A percentile compares a stretch with the other conserved stretches of the same genome.
These are phyloP conservation scores for Geranium incanum DNA, from an alignment of 441 rosid species.

Conservation along the genomic window DNA sequence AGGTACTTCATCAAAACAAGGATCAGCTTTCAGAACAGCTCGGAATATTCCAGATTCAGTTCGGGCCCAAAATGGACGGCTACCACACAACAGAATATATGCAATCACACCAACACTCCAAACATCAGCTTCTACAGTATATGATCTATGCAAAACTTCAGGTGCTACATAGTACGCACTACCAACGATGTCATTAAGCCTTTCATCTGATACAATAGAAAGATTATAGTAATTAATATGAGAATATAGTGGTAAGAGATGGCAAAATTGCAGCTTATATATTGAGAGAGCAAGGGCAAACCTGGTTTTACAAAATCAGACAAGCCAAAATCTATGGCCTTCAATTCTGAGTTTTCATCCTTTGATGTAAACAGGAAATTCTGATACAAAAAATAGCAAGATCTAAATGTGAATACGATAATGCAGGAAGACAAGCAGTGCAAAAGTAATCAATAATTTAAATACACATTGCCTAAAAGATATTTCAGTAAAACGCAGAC, in stretches of 20 bases:
- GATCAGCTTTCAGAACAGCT: constrained; percentile 84
- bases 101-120: constrained; percentile 97
- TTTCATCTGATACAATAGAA: constrained; percentile 48
- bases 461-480: neutral
- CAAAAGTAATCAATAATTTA: neutral
- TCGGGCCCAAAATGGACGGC: constrained; percentile 98
- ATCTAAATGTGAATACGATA: constrained; percentile 22
- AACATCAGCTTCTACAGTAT: constrained; percentile 87
- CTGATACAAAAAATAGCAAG: constrained; percentile 29
- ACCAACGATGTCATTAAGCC: constrained; percentile 94
- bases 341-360: constrained; percentile 73
- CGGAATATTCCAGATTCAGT: constrained; percentile 94
- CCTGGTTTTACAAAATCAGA: constrained; percentile 97
- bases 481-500: too few species aligned
- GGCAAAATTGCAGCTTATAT: neutral
- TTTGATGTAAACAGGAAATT: constrained; percentile 78
- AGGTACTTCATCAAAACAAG: constrained; percentile 70
- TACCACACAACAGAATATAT: constrained; percentile 84
- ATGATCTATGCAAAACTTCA: constrained; percentile 90
- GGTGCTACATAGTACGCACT: constrained; percentile 97
- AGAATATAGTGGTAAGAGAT: neutral
- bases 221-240: neutral
- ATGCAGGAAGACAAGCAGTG: neutral
- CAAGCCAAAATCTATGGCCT: constrained; percentile 83
- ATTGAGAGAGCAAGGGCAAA: constrained; percentile 24